Conservation (phyloP, 2,329 filamentous ascomycete species). For the Microdochium bolleyi region DNA sequence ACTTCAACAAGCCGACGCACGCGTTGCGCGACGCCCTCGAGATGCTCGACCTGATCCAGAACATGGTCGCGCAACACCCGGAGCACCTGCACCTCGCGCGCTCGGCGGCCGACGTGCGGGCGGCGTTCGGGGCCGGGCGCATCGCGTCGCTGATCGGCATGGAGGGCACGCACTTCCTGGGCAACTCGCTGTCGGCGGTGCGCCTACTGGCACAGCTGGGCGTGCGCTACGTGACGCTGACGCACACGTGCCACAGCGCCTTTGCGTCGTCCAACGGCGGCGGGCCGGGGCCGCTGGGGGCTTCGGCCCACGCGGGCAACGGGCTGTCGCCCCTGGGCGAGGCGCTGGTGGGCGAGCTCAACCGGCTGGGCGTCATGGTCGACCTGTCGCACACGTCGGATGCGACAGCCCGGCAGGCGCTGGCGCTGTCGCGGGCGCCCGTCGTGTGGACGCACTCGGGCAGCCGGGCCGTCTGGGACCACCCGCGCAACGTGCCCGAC, state of each 20-base stretch:
- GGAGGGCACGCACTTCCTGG: conserved; percentile 58
- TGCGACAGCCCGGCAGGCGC: conserved; percentile 55
- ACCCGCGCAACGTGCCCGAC: conserved; percentile 50
- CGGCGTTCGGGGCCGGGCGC: conserved; percentile 26
- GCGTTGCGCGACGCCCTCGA: conserved; percentile 51
- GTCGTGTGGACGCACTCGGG: conserved; percentile 61
- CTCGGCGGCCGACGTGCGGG: conserved; percentile 18
- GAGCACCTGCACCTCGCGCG: not conserved
- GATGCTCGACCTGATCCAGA: conserved; percentile 57
- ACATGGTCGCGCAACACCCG: conserved; percentile 33
- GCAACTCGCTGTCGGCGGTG: conserved; percentile 47
- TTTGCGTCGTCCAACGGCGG: conserved; percentile 36
- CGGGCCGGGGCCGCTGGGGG: conserved; percentile 10
- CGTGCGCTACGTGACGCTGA: conserved; percentile 59
- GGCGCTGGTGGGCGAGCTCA: conserved; percentile 56
- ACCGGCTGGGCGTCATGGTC: conserved; percentile 59
- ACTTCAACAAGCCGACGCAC: conserved; percentile 36
- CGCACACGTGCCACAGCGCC: conserved; percentile 60
- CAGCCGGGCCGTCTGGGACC: conserved; percentile 48
- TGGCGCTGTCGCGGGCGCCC: conserved; percentile 41
- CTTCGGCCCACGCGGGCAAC: not conserved
- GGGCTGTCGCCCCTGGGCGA: conserved; percentile 49
- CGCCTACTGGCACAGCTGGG: conserved; percentile 53
- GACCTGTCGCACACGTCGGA: conserved; percentile 56
- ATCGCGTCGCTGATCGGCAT: conserved; percentile 51